A percentile compares a stretch with the other conserved stretches of the same genome.
phyloP scores from a whole-genome alignment of 148 eudicot genomes.

The Rhododendron mucronatum region DNA sequence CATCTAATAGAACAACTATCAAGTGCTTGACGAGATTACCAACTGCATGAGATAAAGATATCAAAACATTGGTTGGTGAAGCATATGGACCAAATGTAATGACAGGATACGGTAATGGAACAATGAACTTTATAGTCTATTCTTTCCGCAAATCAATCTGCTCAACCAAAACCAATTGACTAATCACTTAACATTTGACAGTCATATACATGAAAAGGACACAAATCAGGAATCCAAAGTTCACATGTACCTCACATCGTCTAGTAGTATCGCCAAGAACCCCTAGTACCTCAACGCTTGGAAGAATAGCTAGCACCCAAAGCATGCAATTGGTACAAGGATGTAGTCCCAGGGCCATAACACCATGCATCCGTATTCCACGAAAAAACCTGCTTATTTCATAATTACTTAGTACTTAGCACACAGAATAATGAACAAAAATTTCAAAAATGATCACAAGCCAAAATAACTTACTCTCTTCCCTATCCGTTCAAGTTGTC shows the following conservation, averaged over 20 bases:
- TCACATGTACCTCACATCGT: conserved; percentile 78
- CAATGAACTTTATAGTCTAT: conserved; percentile 52
- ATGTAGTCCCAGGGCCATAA: conserved; percentile 83
- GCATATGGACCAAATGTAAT: conserved; percentile 92
- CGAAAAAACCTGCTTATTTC: conserved; percentile 56
- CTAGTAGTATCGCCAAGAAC: conserved; percentile 92
- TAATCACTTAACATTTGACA: not conserved
- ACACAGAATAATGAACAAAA: not conserved
- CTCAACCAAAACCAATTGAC: conserved; percentile 9
- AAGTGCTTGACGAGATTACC: conserved; percentile 43
- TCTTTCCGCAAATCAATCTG: conserved; percentile 88
- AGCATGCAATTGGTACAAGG: conserved; percentile 94
- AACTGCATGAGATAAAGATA: conserved; percentile 68
- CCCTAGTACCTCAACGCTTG: conserved; percentile 80
- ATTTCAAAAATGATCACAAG: not conserved
- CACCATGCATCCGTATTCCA: conserved; percentile 98
- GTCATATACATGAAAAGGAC: not conserved
- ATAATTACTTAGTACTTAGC: conserved; percentile 8
- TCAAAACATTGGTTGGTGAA: conserved; percentile 74
- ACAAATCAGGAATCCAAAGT: not conserved
- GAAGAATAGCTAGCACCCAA: conserved; percentile 93
- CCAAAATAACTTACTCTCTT: conserved; percentile 57
- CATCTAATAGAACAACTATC: not conserved
- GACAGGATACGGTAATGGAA: conserved; percentile 61
- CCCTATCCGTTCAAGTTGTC: conserved; percentile 92